Base-by-base conservation (phyloP, 164 flowering plant species). In the Magnolia officinalis region DNA sequence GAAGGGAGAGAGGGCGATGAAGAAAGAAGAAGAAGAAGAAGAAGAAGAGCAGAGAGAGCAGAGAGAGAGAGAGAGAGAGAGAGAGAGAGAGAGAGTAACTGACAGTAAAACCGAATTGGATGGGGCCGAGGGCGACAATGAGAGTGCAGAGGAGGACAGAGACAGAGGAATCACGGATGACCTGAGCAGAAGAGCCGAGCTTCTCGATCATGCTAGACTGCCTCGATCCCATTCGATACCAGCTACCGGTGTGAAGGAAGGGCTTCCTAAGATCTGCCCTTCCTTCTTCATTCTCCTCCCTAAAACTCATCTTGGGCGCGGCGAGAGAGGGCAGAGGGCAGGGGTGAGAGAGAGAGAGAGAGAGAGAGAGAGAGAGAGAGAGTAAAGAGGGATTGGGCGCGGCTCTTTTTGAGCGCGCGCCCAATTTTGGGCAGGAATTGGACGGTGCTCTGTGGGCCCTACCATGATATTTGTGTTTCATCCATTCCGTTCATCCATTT, bases 61-160 rank as follows among this genome's bases (percentile, higher is more conserved):
- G 37, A 63, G 1, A 58, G 24, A 9, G 59, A 66, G 2, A n/a
- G n/a, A n/a, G n/a, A n/a, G n/a, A n/a, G n/a, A n/a, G n/a, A n/a
- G n/a, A n/a, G n/a, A n/a, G n/a, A 45, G 50, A 55, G 77, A 26
- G 55, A 2, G 2, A 26, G 63, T 0, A 24, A 49, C 65, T 37
- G 83, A 93, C 98, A 4, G 97, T 93, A 86, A 91, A 95, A 5
- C 98, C 98, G 77, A 91, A 93, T 74, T 95, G 98, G 80, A 95
- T 88, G 0, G 98, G 98, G 50, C 98, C 98, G 61, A 95, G 75
- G 45, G 97, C 93, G 67, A 91, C 97, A 75, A 95, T 89, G 74
- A 88, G 85, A 68, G 94, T 97, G 78, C 98, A 95, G 20, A 85
- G 73, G 51, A 89, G 75, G 49, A 93, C 93, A 63, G 98, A 95